Evolutionary conservation across 192 early-diverging fungal genomes (phyloP).

Genomic region (Kappamyces sp.): DNA sequence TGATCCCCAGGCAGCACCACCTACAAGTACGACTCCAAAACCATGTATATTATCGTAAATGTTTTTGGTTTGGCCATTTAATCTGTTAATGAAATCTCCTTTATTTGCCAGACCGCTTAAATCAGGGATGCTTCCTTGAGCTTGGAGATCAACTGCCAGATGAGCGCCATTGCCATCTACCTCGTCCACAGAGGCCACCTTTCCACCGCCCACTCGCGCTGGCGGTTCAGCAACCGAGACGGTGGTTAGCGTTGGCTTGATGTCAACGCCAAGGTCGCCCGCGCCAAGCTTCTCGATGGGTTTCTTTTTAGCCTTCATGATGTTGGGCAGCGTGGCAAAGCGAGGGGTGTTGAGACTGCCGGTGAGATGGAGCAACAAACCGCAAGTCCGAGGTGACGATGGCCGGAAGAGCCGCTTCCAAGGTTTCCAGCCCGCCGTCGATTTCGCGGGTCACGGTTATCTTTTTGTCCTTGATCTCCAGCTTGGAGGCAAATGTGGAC

Average conservation of each 20-base stretch:
- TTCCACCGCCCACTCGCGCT: conserved; percentile 85
- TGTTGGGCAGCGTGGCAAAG: conserved; percentile 91
- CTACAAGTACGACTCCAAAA: conserved; percentile 72
- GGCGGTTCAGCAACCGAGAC: conserved; percentile 89
- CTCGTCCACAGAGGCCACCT: conserved; percentile 89
- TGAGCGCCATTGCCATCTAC: conserved; percentile 17
- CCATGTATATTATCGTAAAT: conserved; percentile 73
- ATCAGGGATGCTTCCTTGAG: conserved; percentile 22
- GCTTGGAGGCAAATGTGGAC: conserved; percentile 95
- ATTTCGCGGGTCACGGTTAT: conserved; percentile 91
- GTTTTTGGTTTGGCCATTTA: conserved; percentile 60
- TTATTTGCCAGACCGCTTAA: conserved; percentile 8
- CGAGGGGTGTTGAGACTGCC: conserved; percentile 86
- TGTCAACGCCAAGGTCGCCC: conserved; percentile 76
- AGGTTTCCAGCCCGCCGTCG: conserved; percentile 94
- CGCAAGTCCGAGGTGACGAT: conserved; percentile 92
- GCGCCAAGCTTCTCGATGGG: conserved; percentile 72
- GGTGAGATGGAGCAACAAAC: conserved; percentile 29
- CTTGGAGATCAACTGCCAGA: conserved; percentile 23
- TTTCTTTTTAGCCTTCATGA: conserved; percentile 99
- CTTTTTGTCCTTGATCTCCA: conserved; percentile 65
- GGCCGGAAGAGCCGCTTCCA: conserved; percentile 78
- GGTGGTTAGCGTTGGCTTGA: conserved; percentile 75
- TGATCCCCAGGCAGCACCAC: conserved; percentile 52
- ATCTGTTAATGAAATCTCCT: neutral